Conservation (phyloP, 306 rosid genomes). For the Phaseolus lunatus region DNA sequence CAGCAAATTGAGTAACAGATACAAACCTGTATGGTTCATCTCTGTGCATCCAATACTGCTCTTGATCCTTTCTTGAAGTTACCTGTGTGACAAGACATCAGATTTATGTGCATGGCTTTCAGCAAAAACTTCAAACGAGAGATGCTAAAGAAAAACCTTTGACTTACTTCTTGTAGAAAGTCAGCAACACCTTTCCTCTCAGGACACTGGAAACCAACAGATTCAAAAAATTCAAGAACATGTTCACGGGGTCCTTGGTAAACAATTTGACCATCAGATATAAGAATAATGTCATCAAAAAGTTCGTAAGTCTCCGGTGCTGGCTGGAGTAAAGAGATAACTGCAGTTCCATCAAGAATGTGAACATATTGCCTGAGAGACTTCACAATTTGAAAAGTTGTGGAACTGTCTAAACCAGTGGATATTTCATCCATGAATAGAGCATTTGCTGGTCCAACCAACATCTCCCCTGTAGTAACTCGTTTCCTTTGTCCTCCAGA, state of each 20-base stretch:
- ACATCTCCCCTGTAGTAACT: conserved; percentile 78
- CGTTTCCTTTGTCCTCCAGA: conserved; percentile 96
- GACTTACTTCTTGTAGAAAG: conserved; percentile 70
- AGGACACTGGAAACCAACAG: conserved; percentile 63
- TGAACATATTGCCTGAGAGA: conserved; percentile 55
- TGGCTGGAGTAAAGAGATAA: conserved; percentile 66
- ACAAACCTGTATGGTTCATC: conserved; percentile 52
- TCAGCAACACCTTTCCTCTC: conserved; percentile 65
- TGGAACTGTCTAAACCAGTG: conserved; percentile 68
- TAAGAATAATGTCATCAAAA: conserved; percentile 63
- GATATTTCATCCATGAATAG: conserved; percentile 73
- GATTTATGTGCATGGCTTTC: not conserved
- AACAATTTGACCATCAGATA: conserved; percentile 64
- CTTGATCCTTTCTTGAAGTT: conserved; percentile 68
- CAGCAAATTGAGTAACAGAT: conserved; percentile 55
- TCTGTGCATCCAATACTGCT: conserved; percentile 59
- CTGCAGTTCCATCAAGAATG: conserved; percentile 57
- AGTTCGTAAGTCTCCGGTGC: conserved; percentile 67
- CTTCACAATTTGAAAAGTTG: conserved; percentile 66
- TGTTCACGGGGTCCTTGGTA: conserved; percentile 66
- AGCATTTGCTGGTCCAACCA: conserved; percentile 66
- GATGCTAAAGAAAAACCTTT: not conserved
- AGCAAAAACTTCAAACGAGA: conserved; percentile 6
- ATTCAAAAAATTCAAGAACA: conserved; percentile 60
- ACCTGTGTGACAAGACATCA: conserved; percentile 49